These are phyloP conservation scores for Nadsonia fulvescens DNA, from an alignment of 805 yeast genomes.

Conservation along the genomic window DNA sequence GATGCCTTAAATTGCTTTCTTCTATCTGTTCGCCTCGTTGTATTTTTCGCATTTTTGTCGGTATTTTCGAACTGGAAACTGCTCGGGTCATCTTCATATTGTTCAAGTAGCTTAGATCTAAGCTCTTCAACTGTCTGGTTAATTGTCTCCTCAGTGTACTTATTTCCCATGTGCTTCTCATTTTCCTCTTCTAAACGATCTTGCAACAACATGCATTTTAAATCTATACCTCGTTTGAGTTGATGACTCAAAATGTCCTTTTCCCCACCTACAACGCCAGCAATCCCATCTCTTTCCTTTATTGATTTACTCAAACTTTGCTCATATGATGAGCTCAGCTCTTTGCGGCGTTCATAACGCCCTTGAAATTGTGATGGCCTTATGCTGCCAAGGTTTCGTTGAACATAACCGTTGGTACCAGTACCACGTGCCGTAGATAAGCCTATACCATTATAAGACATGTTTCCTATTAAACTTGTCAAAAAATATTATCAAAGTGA, in stretches of 20 bases:
- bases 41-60: no score
- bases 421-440: constrained; percentile 18
- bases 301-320: constrained; percentile 7
- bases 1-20: no score
- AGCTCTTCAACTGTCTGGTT: no score
- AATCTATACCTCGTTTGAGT: constrained; percentile 14
- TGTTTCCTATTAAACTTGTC: constrained; percentile 5
- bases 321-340: no score
- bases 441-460: constrained; percentile 22
- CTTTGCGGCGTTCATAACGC: constrained; percentile 3
- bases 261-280: constrained; percentile 11
- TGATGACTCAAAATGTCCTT: constrained; percentile 14
- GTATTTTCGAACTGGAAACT: no score
- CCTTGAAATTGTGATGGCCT: background rate
- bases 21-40: no score
- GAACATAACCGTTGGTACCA: constrained; percentile 20
- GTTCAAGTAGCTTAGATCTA: no score
- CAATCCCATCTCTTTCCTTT: constrained; percentile 5
- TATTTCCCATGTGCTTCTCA: no score
- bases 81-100: no score
- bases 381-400: constrained; percentile 12
- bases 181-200: constrained; percentile 15
- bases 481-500: no score
- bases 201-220: constrained; percentile 13
- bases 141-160: no score